Conservation (phyloP, 208 protist genomes). For the Phytomonas sp. region DNA sequence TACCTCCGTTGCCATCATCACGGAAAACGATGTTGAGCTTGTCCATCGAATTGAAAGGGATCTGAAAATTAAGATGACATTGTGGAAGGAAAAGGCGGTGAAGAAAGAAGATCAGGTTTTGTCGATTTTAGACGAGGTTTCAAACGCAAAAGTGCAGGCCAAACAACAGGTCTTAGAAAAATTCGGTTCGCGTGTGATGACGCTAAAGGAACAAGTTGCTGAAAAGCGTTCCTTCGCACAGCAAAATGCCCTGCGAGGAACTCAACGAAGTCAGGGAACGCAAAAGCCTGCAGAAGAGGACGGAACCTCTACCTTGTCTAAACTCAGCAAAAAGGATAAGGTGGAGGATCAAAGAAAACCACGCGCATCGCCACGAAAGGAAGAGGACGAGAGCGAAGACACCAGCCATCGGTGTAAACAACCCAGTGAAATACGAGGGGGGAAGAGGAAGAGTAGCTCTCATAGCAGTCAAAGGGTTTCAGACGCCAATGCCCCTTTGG, state of each 20-base stretch:
- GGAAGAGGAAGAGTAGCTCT: not conserved
- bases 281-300: not conserved
- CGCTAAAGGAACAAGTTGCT: constrained; percentile 52
- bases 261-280: not conserved
- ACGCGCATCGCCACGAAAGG: not conserved
- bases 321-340: not conserved
- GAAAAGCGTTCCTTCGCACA: constrained; percentile 16
- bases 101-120: constrained; percentile 40
- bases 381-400: not conserved
- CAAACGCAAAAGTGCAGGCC: constrained; percentile 69
- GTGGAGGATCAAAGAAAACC: not conserved
- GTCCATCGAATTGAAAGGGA: constrained; percentile 62
- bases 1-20: constrained; percentile 62
- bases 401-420: not conserved
- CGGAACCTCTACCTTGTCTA: not conserved
- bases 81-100: constrained; percentile 47
- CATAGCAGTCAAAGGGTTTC: no score
- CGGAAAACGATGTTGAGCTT: constrained; percentile 72
- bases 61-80: constrained; percentile 19
- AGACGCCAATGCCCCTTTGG: no score
- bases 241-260: not conserved
- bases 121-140: constrained; percentile 73
- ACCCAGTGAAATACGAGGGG: not conserved
- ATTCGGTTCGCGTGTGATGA: constrained; percentile 49
- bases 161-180: constrained; percentile 73